These are phyloP conservation scores for Balamuthia mandrillaris DNA, from an alignment of 208 protist genomes.

Conservation along the genomic window DNA sequence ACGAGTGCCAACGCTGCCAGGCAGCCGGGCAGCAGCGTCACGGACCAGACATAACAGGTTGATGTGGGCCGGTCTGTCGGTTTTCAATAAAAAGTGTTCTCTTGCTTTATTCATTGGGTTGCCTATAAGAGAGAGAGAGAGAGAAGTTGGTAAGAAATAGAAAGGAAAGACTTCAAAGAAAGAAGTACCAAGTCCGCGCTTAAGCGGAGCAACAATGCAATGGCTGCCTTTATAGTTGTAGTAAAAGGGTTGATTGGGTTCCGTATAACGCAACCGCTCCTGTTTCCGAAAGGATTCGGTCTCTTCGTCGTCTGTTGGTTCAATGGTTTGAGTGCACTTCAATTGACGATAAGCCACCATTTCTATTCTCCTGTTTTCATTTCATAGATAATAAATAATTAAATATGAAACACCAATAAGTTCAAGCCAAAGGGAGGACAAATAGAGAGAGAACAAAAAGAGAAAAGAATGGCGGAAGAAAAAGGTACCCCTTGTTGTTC, in stretches of 20 bases:
- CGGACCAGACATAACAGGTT: conserved; percentile 38
- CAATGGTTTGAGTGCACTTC: too few relatives aligned
- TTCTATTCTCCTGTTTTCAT: too few relatives aligned
- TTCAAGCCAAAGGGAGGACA: too few relatives aligned
- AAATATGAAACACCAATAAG: too few relatives aligned
- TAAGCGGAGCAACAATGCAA: conserved; percentile 12
- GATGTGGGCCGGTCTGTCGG: conserved; percentile 34
- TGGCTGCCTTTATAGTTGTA: too few relatives aligned
- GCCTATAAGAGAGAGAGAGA: neutral
- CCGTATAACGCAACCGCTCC: too few relatives aligned
- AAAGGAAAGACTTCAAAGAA: neutral
- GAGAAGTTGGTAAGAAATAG: neutral
- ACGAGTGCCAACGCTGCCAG: conserved; percentile 36
- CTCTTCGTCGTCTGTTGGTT: too few relatives aligned
- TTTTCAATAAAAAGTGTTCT: conserved; percentile 48
- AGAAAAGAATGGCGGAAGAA: neutral
- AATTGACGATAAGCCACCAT: too few relatives aligned
- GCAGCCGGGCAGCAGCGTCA: conserved; percentile 40
- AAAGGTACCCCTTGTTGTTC: neutral
- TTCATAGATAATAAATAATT: too few relatives aligned
- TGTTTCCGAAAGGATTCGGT: too few relatives aligned
- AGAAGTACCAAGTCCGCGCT: neutral
- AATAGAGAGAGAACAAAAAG: neutral
- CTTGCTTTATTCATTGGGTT: conserved; percentile 25
- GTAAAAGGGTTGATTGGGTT: too few relatives aligned